Base-by-base conservation (phyloP, 1,139 yeast species). In the Candida freyschussii region DNA sequence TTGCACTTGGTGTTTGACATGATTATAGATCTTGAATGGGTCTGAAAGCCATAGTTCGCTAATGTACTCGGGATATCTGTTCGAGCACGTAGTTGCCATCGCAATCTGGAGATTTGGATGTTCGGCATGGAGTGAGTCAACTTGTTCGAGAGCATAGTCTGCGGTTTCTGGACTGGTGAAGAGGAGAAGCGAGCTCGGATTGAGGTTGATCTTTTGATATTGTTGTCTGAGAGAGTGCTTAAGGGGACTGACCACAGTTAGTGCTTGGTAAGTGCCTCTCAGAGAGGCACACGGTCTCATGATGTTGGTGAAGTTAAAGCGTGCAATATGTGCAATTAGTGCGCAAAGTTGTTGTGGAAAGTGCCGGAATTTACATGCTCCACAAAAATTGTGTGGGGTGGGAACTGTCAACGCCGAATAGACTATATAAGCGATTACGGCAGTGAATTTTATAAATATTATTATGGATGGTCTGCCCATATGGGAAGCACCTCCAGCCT, bases 11-110 rank as follows among this genome's bases (percentile, higher is more conserved):
- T 7, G 18, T 34, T 34, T 12, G 34, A 32, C 7, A 25, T 21
- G 13, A 17, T 4, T 4, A 3, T 6, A 17, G 14, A 34, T 24
- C 3, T 25, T 13, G 21, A 34, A 27, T n/a, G 27, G 16, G 10
- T 27, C 24, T 3, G 22, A 20, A 16, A 30, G n/a, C 38, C 38
- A 34, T 11, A 34, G 15, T 18, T 34, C 38, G 4, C 20, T 13
- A 7, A 34, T 24, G 12, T 19, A 13, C 6, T 23, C 17, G 4
- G 33, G 34, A 4, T 19, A 15, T 3, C 17, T 13, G 4, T 12
- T 23, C 4, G 34, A 27, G 6, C 30, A 24, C 2, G 32, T 25
- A 7, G 21, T 24, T 6, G 14, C 26, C 32, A 34, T 13, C 3
- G 26, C 20, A 2, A 34, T 17, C 16, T 34, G 38, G 2, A 34